Conservation (phyloP, 306 rosid genomes). For the Mimosa bimucronata region DNA sequence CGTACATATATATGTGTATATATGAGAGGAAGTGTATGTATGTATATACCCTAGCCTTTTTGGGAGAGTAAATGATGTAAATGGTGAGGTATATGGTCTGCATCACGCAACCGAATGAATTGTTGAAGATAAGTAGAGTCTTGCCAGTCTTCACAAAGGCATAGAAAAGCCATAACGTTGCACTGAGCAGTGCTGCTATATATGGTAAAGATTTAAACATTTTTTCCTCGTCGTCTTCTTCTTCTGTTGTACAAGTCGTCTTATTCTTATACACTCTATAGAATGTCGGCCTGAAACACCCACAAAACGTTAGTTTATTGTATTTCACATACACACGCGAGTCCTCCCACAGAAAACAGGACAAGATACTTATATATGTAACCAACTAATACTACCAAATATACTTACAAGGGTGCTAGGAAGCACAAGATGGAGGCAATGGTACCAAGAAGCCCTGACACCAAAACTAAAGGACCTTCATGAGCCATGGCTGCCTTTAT, state of each 20-base stretch:
- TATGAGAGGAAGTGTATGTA: no score
- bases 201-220: conserved; percentile 86
- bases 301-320: no score
- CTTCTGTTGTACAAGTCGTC: conserved; percentile 58
- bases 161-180: conserved; percentile 87
- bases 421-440: conserved; percentile 75
- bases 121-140: conserved; percentile 75
- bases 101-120: conserved; percentile 74
- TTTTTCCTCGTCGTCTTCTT: conserved; percentile 60
- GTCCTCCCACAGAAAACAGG: no score
- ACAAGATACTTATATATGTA: no score
- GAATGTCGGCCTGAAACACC: conserved; percentile 72
- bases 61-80: conserved; percentile 69
- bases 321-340: no score
- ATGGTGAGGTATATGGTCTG: conserved; percentile 85
- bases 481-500: conserved; percentile 55
- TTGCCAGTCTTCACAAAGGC: conserved; percentile 68
- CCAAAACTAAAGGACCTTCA: conserved; percentile 48
- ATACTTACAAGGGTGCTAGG: conserved; percentile 84
- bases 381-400: no score
- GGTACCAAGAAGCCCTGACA: conserved; percentile 83
- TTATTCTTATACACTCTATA: conserved; percentile 74
- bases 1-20: no score
- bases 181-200: conserved; percentile 79
- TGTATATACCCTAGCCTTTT: conserved; percentile 63